A percentile compares a stretch with the other conserved stretches of the same genome.
phyloP scores from a whole-genome alignment of 139 green algal species.

The Haematococcus sp. region DNA sequence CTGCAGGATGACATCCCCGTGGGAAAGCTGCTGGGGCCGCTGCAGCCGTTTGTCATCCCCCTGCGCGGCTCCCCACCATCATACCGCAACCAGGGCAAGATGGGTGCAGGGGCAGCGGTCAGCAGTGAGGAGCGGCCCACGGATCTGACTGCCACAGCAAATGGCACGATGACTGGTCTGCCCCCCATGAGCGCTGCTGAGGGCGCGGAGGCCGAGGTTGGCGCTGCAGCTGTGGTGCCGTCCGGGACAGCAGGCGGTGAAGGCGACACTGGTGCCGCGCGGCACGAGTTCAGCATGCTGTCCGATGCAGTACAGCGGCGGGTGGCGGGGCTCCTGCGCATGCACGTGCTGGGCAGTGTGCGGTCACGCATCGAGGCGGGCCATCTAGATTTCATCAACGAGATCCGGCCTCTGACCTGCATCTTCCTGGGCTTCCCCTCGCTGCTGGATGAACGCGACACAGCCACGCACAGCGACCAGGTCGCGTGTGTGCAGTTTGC shows the following conservation, averaged over 20 bases:
- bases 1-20: constrained; percentile 22
- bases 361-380: constrained; percentile 65
- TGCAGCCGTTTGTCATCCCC: constrained; percentile 6
- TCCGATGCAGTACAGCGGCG: constrained; percentile 37
- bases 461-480: constrained; percentile 18
- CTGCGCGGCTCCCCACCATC: background rate
- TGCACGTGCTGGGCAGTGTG: constrained; percentile 72
- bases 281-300: constrained; percentile 38
- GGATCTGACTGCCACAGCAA: too few relatives aligned
- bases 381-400: constrained; percentile 76
- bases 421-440: constrained; percentile 88
- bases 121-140: background rate
- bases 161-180: too few relatives aligned
- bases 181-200: too few relatives aligned
- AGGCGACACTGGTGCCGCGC: background rate
- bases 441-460: constrained; percentile 36
- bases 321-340: constrained; percentile 55
- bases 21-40: constrained; percentile 14
- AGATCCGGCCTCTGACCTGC: constrained; percentile 72
- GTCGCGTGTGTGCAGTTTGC: constrained; percentile 58
- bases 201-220: too few relatives aligned
- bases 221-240: too few relatives aligned
- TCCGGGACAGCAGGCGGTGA: background rate
- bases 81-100: too few relatives aligned
- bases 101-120: background rate